Evolutionary conservation across 2,329 filamentous ascomycete genomes (phyloP).

Genomic region (Pseudogymnoascus pannorum): DNA sequence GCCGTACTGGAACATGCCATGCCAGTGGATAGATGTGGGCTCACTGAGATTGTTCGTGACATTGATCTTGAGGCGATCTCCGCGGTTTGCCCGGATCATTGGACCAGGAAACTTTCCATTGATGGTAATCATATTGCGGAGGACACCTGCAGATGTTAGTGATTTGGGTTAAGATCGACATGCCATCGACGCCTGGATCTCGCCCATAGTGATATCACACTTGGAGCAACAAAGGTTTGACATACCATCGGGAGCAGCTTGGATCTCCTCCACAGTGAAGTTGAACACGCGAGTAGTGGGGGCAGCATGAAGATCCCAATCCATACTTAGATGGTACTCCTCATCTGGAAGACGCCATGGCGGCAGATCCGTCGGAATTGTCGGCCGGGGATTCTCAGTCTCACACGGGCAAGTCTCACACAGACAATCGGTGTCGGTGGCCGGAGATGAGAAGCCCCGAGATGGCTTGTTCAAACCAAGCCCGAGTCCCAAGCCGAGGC

Average conservation of each 20-base stretch:
- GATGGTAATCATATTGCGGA: constrained; percentile 24
- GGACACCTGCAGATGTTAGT: neutral
- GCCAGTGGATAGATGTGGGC: constrained; percentile 41
- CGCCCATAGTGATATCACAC: neutral
- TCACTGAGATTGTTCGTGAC: constrained; percentile 29
- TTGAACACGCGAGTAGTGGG: constrained; percentile 19
- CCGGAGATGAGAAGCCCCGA: constrained; percentile 5
- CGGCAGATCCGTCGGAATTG: neutral
- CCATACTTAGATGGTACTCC: constrained; percentile 19
- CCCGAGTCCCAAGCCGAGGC: constrained; percentile 18
- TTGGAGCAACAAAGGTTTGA: neutral
- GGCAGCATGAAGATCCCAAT: constrained; percentile 19
- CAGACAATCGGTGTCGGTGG: neutral
- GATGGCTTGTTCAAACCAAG: constrained; percentile 17
- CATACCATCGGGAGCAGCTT: constrained; percentile 19
- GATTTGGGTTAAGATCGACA: neutral
- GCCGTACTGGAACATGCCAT: constrained; percentile 38
- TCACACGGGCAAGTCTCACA: neutral
- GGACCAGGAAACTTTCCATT: constrained; percentile 33
- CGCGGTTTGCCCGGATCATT: constrained; percentile 32
- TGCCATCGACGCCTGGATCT: neutral
- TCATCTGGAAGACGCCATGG: constrained; percentile 16
- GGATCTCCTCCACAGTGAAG: constrained; percentile 18
- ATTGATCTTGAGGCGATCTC: constrained; percentile 29
- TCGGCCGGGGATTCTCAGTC: neutral